phyloP scores from a whole-genome alignment of 225 moss, liverwort and hornwort genomes.

The Marchantia paleacea region DNA sequence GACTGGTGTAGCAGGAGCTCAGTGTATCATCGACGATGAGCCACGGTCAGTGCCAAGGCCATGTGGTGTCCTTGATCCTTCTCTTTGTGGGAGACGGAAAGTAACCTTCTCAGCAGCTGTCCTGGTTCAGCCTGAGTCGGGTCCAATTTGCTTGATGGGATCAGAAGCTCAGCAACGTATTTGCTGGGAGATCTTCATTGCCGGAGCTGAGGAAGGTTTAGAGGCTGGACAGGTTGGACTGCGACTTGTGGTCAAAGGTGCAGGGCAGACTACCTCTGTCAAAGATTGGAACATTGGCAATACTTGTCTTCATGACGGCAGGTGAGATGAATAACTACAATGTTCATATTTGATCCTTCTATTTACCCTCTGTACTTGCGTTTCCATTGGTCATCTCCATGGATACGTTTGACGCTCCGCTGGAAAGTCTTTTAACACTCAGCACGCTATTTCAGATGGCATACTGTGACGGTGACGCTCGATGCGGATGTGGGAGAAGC shows the following conservation, averaged over 20 bases:
- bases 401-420: background rate
- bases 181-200: slow-evolving; percentile 96
- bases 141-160: slow-evolving; percentile 88
- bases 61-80: slow-evolving; percentile 71
- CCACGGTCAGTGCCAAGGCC: slow-evolving; percentile 83
- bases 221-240: slow-evolving; percentile 98
- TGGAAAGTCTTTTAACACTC: background rate
- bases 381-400: background rate
- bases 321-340: slow-evolving; percentile 41
- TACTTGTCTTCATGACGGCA: slow-evolving; percentile 90
- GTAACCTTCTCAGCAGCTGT: slow-evolving; percentile 95
- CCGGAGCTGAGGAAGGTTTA: slow-evolving; percentile 94
- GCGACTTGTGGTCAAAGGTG: slow-evolving; percentile 87
- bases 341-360: background rate
- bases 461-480: slow-evolving; percentile 84
- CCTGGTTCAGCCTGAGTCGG: slow-evolving; percentile 95
- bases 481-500: slow-evolving; percentile 89
- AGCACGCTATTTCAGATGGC: slow-evolving; percentile 66
- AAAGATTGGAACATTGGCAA: slow-evolving; percentile 93
- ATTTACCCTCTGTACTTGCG: background rate
- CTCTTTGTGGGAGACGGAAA: slow-evolving; percentile 84
- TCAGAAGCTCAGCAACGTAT: slow-evolving; percentile 76
- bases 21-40: slow-evolving; percentile 96
- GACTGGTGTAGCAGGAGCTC: slow-evolving; percentile 94
- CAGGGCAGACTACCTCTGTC: slow-evolving; percentile 84